Conservation (phyloP, 1,139 yeast genomes). For the Kluyveromyces sp. region DNA sequence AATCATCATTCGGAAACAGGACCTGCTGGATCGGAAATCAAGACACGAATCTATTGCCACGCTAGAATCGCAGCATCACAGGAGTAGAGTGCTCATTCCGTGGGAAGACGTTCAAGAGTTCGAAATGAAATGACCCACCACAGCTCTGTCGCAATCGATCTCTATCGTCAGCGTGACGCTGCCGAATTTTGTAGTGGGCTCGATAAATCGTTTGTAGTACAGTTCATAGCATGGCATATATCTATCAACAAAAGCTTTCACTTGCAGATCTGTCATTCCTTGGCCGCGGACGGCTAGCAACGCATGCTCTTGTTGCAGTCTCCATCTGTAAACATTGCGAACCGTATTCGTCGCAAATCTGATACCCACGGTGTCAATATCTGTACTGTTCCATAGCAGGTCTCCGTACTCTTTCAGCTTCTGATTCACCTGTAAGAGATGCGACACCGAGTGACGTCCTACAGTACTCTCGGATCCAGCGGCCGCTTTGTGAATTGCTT, state of each 20-base stretch:
- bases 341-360: constrained; percentile 53
- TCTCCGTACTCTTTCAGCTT: constrained; percentile 43
- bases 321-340: constrained; percentile 68
- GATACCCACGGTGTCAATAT: constrained; percentile 52
- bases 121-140: constrained; percentile 8
- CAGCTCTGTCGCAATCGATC: constrained; percentile 20
- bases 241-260: constrained; percentile 60
- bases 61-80: constrained; percentile 4
- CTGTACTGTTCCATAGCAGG: constrained; percentile 60
- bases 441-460: constrained; percentile 8
- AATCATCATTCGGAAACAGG: constrained; percentile 13
- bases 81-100: constrained; percentile 2
- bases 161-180: constrained; percentile 21
- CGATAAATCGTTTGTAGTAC: constrained; percentile 45
- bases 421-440: constrained; percentile 42
- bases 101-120: constrained; percentile 9
- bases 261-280: constrained; percentile 78
- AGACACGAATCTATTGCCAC: constrained; percentile 4
- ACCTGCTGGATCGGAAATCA: constrained; percentile 10
- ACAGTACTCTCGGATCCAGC: constrained; percentile 8
- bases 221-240: constrained; percentile 82
- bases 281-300: constrained; percentile 47
- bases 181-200: constrained; percentile 23
- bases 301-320: constrained; percentile 76
- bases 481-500: constrained; percentile 9